phyloP scores from a whole-genome alignment of 2,329 filamentous ascomycete species.

The Trichoderma atrobrunneum region DNA sequence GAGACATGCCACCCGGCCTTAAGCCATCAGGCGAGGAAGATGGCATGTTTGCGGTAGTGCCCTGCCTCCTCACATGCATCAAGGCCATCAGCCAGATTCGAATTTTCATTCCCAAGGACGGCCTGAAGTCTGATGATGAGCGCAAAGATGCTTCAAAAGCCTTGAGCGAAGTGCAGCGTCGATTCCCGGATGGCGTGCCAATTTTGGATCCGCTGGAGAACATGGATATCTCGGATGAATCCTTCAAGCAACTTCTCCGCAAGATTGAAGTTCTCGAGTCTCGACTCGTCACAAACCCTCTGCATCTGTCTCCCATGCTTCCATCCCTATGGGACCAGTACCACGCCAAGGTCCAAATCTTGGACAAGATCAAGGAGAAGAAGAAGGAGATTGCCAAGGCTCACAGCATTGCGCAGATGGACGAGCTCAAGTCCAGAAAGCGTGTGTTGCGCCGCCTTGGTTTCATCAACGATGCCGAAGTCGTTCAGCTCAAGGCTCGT shows the following conservation, averaged over 20 bases:
- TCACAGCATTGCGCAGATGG: constrained; percentile 85
- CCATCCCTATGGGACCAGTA: constrained; percentile 86
- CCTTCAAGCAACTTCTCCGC: constrained; percentile 86
- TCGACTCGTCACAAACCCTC: constrained; percentile 78
- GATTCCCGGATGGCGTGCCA: constrained; percentile 90
- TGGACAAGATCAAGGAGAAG: constrained; percentile 77
- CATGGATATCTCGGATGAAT: constrained; percentile 90
- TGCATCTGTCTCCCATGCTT: constrained; percentile 85
- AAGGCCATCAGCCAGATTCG: constrained; percentile 81
- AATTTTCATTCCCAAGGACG: constrained; percentile 76
- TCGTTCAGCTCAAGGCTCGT: constrained; percentile 93
- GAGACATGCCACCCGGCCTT: constrained; percentile 62
- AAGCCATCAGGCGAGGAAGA: constrained; percentile 33
- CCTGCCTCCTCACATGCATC: constrained; percentile 81
- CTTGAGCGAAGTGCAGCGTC: constrained; percentile 74
- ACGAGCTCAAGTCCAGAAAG: constrained; percentile 95
- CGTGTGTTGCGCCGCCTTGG: constrained; percentile 88
- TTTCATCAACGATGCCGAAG: constrained; percentile 93
- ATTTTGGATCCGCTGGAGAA: constrained; percentile 91
- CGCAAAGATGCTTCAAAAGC: constrained; percentile 65
- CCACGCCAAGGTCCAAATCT: constrained; percentile 71
- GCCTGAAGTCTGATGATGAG: constrained; percentile 62
- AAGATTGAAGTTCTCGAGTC: constrained; percentile 98
- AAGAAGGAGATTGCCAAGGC: constrained; percentile 86
- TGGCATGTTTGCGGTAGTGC: constrained; percentile 50